These are phyloP conservation scores for Chiua virens DNA, from an alignment of 768 basidiomycete genomes.

Conservation along the genomic window DNA sequence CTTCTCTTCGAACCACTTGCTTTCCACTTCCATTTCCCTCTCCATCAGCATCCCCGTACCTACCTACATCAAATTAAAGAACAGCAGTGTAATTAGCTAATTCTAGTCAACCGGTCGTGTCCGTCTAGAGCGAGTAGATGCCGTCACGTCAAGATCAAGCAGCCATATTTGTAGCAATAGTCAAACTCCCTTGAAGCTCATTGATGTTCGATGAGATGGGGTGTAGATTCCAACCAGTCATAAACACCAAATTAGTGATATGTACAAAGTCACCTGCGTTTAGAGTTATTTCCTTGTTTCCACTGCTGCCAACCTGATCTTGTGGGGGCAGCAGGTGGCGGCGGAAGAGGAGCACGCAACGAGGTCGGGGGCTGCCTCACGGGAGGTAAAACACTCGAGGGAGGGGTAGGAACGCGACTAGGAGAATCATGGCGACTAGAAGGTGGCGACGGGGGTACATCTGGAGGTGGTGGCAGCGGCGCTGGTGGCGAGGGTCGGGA, in stretches of 20 bases:
- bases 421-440: conserved; percentile 9
- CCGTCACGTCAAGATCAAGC: conserved; percentile 11
- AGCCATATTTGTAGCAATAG: conserved; percentile 7
- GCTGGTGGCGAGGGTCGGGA: conserved; percentile 17
- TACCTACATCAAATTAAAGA: conserved; percentile 42
- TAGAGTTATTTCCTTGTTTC: conserved; percentile 24
- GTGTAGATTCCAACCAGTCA: conserved; percentile 5
- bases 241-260: neutral
- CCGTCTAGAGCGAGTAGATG: conserved; percentile 20
- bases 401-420: conserved; percentile 12
- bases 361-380: conserved; percentile 7
- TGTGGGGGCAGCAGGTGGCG: conserved; percentile 17
- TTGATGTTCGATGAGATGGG: neutral
- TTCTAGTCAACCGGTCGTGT: conserved; percentile 31
- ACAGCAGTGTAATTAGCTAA: conserved; percentile 53
- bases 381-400: conserved; percentile 3
- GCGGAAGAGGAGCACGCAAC: conserved; percentile 15
- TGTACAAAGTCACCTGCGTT: conserved; percentile 16
- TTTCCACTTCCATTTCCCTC: conserved; percentile 19
- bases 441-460: neutral
- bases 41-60: conserved; percentile 36
- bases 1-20: conserved; percentile 22
- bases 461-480: conserved; percentile 19
- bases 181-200: neutral
- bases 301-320: conserved; percentile 61